Evolutionary conservation across 768 basidiomycete genomes (phyloP).

Genomic region (Tubosaeta brunneosetosa): DNA sequence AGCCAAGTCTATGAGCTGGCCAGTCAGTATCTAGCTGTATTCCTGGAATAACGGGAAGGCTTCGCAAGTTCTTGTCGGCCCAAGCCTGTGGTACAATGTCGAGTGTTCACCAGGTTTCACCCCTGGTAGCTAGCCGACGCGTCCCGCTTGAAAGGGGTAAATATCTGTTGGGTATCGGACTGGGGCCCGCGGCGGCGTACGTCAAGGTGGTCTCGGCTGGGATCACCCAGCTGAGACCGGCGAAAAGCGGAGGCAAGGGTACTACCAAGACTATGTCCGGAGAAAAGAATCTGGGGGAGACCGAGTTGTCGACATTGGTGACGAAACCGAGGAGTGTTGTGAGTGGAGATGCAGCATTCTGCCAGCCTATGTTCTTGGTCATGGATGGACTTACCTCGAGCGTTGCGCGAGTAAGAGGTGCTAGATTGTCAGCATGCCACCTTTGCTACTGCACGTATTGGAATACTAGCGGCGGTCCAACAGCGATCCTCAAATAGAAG

Average conservation of each 20-base stretch:
- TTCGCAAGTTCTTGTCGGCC: background rate
- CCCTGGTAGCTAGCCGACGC: conserved; percentile 1
- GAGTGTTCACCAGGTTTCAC: conserved; percentile 17
- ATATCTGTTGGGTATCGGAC: conserved; percentile 5
- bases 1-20: no score
- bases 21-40: no score
- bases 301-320: background rate
- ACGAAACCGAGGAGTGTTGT: conserved; percentile 1
- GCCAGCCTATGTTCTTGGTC: no score
- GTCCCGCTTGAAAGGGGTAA: background rate
- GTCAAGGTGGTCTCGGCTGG: background rate
- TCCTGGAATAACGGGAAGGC: no score
- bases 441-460: no score
- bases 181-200: conserved; percentile 6
- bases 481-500: no score
- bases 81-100: conserved; percentile 15
- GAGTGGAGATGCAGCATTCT: background rate
- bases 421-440: no score
- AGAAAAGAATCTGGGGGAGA: background rate
- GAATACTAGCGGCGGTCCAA: no score
- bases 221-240: background rate
- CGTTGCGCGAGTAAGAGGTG: no score
- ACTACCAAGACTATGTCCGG: conserved; percentile 3
- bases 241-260: conserved; percentile 3
- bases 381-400: no score